Percentiles rank a stretch among this genome's conserved stretches.
phyloP scores from a whole-genome alignment of 257 asterid species.

The Jaltomata sinuosa region DNA sequence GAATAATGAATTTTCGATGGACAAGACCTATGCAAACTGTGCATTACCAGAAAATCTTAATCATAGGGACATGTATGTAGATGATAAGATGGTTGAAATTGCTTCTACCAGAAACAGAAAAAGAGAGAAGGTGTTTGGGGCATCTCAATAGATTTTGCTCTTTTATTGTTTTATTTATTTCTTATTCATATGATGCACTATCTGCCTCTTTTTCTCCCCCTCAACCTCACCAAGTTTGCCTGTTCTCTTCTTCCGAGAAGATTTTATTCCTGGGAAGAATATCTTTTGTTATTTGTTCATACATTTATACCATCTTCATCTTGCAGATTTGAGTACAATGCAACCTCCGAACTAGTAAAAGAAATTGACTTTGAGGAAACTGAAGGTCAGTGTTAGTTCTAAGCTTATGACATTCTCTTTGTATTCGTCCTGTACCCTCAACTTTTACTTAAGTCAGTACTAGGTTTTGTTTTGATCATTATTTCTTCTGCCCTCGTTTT shows the following conservation, averaged over 20 bases:
- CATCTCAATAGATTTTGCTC: background rate
- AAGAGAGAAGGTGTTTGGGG: background rate
- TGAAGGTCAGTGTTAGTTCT: constrained; percentile 48
- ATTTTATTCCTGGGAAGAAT: background rate
- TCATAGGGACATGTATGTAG: background rate
- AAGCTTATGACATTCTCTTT: background rate
- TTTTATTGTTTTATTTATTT: background rate
- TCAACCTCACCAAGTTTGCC: background rate
- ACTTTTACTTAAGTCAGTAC: background rate
- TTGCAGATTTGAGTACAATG: constrained; percentile 76
- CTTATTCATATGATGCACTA: background rate
- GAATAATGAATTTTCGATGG: background rate
- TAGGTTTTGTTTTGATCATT: background rate
- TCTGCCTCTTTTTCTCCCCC: background rate
- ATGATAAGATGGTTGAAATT: background rate
- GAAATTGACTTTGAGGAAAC: constrained; percentile 69
- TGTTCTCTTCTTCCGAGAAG: background rate
- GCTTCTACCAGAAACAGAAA: background rate
- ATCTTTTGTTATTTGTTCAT: background rate
- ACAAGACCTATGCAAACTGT: background rate
- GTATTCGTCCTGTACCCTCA: background rate
- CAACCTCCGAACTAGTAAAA: constrained; percentile 68
- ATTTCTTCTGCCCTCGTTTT: background rate
- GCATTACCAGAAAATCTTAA: background rate
- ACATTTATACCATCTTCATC: background rate